Evolutionary conservation across 306 rosid species (phyloP).

Genomic region (Acacia melanoxylon): DNA sequence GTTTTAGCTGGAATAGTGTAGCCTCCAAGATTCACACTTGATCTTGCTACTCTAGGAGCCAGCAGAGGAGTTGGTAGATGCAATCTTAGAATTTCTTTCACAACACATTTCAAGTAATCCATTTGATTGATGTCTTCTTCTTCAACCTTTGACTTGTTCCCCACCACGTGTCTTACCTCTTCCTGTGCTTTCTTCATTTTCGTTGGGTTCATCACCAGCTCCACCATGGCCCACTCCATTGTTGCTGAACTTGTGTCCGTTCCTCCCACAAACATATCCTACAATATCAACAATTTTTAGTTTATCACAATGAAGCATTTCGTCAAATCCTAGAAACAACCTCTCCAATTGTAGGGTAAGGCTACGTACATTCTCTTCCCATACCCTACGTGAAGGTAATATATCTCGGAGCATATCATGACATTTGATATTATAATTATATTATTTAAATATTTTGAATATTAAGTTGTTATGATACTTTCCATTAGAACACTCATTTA

Average conservation of each 20-base stretch:
- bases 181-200: conserved; percentile 58
- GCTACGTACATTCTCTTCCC: too few relatives aligned
- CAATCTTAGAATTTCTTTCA: conserved; percentile 53
- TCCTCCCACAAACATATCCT: conserved; percentile 16
- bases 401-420: too few relatives aligned
- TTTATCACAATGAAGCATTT: too few relatives aligned
- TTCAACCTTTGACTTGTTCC: conserved; percentile 36
- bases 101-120: conserved; percentile 47
- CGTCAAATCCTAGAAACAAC: too few relatives aligned
- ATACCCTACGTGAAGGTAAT: too few relatives aligned
- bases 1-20: conserved; percentile 45
- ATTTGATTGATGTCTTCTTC: conserved; percentile 41
- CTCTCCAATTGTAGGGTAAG: too few relatives aligned
- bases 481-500: too few relatives aligned
- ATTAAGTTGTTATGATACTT: too few relatives aligned
- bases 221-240: conserved; percentile 54
- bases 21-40: conserved; percentile 27
- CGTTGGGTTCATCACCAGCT: conserved; percentile 42
- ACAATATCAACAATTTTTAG: too few relatives aligned
- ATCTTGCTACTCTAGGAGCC: conserved; percentile 37
- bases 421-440: too few relatives aligned
- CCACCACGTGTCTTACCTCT: conserved; percentile 55
- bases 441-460: too few relatives aligned
- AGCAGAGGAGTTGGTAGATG: conserved; percentile 46
- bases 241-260: conserved; percentile 32